Evolutionary conservation across 768 basidiomycete genomes (phyloP).

Genomic region (Collybia nuda): DNA sequence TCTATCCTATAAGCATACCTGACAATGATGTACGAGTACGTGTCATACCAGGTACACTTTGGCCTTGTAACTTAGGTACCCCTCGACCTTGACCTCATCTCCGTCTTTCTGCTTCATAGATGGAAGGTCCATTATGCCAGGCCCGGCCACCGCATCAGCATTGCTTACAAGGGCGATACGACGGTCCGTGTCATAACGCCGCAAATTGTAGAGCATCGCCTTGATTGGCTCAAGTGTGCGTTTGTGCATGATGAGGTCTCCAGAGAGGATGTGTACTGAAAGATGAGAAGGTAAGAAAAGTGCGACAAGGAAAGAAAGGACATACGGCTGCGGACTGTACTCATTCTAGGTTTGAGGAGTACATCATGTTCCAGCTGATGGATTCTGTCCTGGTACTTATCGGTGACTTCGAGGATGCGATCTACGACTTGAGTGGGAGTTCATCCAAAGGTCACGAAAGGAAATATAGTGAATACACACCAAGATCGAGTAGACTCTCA

Average conservation of each 20-base stretch:
- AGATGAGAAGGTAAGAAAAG: too few relatives aligned
- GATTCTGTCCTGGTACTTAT: conserved; percentile 64
- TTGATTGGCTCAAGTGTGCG: conserved; percentile 71
- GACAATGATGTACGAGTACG: not conserved
- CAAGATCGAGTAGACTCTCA: conserved; percentile 50
- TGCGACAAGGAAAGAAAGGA: conserved; percentile 1
- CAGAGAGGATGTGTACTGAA: conserved; percentile 70
- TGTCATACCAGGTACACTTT: conserved; percentile 62
- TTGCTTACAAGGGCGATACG: conserved; percentile 46
- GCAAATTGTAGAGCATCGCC: conserved; percentile 60
- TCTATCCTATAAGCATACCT: not conserved
- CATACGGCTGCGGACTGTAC: conserved; percentile 57
- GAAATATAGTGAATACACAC: conserved; percentile 7
- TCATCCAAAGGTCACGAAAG: not conserved
- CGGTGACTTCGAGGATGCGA: conserved; percentile 60
- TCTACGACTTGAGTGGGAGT: conserved; percentile 50
- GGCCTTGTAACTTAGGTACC: conserved; percentile 63
- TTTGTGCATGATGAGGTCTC: conserved; percentile 70
- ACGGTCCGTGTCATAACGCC: conserved; percentile 65
- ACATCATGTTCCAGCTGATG: conserved; percentile 57
- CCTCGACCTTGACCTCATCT: conserved; percentile 21
- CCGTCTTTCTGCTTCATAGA: not conserved
- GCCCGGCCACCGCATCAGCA: conserved; percentile 11
- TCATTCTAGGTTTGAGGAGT: conserved; percentile 57
- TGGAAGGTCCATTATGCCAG: not conserved